Conservation (phyloP, 225 moss, liverwort and hornwort species). For the Neckera pumila region DNA sequence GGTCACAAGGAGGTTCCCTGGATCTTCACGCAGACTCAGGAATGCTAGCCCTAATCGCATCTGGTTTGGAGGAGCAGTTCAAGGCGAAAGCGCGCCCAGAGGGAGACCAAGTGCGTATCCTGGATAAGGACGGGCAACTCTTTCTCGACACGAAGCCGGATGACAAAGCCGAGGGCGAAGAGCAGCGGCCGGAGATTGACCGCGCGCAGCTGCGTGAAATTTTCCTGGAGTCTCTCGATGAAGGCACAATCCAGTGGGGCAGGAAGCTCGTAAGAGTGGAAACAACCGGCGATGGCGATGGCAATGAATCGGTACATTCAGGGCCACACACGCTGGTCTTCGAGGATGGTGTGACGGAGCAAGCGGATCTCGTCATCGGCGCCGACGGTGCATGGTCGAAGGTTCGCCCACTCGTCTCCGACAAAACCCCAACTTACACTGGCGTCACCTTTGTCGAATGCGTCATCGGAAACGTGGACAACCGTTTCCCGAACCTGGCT, state of each 20-base stretch:
- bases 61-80: background rate
- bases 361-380: background rate
- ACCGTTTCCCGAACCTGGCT: background rate
- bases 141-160: background rate
- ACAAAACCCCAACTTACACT: background rate
- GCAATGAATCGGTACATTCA: background rate
- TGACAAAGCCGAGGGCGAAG: background rate
- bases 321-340: background rate
- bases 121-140: background rate
- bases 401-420: background rate
- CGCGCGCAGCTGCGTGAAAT: background rate
- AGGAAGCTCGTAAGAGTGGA: background rate
- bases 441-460: background rate
- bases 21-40: background rate
- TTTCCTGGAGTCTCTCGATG: background rate
- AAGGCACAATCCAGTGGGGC: background rate
- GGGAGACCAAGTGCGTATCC: background rate
- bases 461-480: background rate
- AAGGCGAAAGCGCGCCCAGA: background rate
- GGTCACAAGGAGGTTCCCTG: background rate
- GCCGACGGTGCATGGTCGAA: background rate
- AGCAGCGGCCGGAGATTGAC: background rate
- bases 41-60: background rate
- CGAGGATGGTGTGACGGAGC: background rate
- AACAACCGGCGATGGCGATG: background rate